These are phyloP conservation scores for Fraxinus latifolia DNA, from an alignment of 305 asterid species.

Conservation along the genomic window DNA sequence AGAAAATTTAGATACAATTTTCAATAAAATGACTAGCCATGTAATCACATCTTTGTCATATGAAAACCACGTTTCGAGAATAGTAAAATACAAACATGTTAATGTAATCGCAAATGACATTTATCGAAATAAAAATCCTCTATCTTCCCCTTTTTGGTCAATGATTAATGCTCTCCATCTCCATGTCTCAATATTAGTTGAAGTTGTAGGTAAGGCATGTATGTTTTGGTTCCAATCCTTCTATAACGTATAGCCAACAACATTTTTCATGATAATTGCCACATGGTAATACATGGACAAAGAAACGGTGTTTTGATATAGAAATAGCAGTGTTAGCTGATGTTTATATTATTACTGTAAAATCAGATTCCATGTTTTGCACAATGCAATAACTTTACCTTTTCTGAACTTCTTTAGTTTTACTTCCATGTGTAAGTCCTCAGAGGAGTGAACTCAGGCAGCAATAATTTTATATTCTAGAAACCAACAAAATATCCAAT, in stretches of 20 bases:
- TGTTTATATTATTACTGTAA: neutral
- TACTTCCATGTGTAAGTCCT: slow-evolving; percentile 4
- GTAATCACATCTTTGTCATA: neutral
- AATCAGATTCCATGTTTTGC: neutral
- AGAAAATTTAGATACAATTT: neutral
- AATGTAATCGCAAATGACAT: neutral
- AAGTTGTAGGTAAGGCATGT: neutral
- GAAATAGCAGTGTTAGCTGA: neutral
- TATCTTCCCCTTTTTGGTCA: neutral
- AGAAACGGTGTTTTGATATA: neutral
- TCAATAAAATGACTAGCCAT: neutral
- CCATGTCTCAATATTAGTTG: neutral
- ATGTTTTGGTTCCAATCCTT: neutral
- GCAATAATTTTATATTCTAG: neutral
- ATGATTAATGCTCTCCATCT: neutral
- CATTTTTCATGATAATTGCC: neutral
- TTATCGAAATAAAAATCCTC: no score
- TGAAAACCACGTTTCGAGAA: neutral
- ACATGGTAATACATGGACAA: neutral
- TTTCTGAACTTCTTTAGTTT: slow-evolving; percentile 3
- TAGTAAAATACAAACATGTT: neutral
- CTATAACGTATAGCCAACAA: neutral
- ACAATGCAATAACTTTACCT: neutral
- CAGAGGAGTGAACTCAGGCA: neutral
- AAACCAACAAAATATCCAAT: slow-evolving; percentile 9